Base-by-base conservation (phyloP, 2,329 filamentous ascomycete species). In the Sordariomycetes sp. region DNA sequence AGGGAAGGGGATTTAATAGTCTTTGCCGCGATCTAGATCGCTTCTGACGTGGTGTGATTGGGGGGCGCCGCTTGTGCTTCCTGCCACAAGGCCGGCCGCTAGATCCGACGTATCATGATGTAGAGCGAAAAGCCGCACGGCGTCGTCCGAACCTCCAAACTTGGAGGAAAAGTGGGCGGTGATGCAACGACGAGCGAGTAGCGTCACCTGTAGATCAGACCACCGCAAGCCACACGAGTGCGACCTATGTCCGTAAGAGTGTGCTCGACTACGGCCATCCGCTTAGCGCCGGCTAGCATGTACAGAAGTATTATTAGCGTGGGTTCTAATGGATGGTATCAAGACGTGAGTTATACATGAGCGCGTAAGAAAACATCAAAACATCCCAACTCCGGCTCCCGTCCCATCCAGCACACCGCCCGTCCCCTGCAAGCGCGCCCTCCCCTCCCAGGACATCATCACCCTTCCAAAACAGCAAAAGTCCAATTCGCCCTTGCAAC, bases 401-500 rank as follows among this genome's bases (percentile, higher is more conserved):
- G 25, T n/a, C 35, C 36, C 34, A 3, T 52, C 34, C 39, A 45
- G 7, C 7, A 17, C 13, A n/a, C 25, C 28, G 13, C n/a, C 35
- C 48, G 6, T 8, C 24, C 34, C 24, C 28, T 17, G n/a, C 34
- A 28, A 36, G 10, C 28, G 3, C 36, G 34, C 3, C 15, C 5
- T 22, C 28, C 36, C 28, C 22, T 20, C 15, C 10, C 24, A 20
- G 20, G 4, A 3, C 35, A 52, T 45, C 52, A 52, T 45, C 52
- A 45, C 55, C 58, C 59, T 57, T 61, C 56, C 53, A 76, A 62
- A 17, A 73, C 62, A 2, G 72, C 73, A 67, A 77, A 76, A 7
- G 70, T 68, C 74, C 74, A 76, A 2, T 68, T 68, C 3, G 61
- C 53, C 36, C 68, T 66, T 2, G 68, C 66, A 6, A 61, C 59